A percentile compares a stretch with the other conserved stretches of the same genome.
Conservation (phyloP, 2,329 filamentous ascomycete genomes). For the Colletotrichum zoysiae region DNA sequence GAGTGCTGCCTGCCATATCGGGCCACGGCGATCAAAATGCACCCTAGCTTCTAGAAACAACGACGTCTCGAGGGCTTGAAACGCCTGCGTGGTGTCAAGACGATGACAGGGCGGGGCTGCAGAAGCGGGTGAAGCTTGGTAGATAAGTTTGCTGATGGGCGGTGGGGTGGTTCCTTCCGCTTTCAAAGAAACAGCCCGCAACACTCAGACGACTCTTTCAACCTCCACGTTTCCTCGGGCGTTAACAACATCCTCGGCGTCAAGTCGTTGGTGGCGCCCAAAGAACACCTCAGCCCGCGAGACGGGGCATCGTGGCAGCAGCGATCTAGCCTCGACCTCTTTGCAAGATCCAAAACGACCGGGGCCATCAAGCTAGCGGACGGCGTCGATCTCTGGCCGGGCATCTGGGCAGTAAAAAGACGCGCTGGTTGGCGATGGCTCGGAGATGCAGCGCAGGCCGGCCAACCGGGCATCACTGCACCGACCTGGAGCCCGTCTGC, state of each 20-base stretch:
- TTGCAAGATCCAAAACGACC: not conserved
- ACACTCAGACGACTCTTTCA: not conserved
- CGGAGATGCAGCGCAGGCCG: not conserved
- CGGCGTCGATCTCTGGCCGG: not conserved
- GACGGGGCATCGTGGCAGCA: not conserved
- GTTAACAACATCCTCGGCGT: too few relatives aligned
- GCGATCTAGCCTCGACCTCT: not conserved
- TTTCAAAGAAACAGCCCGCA: not conserved
- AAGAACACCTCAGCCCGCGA: conserved; percentile 2
- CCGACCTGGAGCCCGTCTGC: not conserved
- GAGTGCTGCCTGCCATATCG: not conserved
- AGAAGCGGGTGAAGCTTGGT: not conserved
- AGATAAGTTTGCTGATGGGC: not conserved
- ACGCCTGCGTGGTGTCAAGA: not conserved
- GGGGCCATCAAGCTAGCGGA: not conserved
- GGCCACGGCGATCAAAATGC: not conserved
- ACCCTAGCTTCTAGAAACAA: not conserved
- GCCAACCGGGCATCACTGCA: conserved; percentile 8
- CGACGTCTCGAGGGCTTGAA: too few relatives aligned
- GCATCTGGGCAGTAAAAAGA: not conserved
- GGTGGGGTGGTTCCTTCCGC: not conserved
- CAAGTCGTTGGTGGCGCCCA: conserved; percentile 16
- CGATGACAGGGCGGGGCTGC: not conserved
- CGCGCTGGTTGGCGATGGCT: not conserved
- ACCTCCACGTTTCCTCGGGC: not conserved